phyloP scores from a whole-genome alignment of 1,139 yeast genomes.

The Geotrichum australiense region DNA sequence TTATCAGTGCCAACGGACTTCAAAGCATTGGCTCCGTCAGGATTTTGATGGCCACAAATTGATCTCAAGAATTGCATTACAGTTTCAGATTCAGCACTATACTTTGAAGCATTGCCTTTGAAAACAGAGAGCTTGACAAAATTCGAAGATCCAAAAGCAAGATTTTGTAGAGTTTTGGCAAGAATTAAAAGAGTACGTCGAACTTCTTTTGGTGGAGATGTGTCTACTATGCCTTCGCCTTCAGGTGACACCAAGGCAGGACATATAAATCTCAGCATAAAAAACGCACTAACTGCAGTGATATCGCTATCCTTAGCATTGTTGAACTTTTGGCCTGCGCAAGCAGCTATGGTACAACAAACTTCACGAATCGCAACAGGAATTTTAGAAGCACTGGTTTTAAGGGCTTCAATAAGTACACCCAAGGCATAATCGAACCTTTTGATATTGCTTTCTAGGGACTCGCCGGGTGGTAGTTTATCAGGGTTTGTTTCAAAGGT shows the following conservation, averaged over 20 bases:
- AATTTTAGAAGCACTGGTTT: constrained; percentile 44
- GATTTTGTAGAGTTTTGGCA: constrained; percentile 72
- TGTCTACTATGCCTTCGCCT: constrained; percentile 37
- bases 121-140: constrained; percentile 54
- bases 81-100: constrained; percentile 6
- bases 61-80: constrained; percentile 13
- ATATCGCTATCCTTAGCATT: constrained; percentile 42
- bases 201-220: constrained; percentile 36
- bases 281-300: constrained; percentile 75
- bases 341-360: constrained; percentile 52
- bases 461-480: constrained; percentile 39
- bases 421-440: constrained; percentile 51
- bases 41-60: constrained; percentile 21
- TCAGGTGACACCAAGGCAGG: constrained; percentile 87
- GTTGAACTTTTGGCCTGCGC: constrained; percentile 54
- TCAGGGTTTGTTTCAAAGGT: constrained; percentile 49
- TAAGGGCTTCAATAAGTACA: constrained; percentile 50
- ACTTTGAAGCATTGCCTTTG: constrained; percentile 14
- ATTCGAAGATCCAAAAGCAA: constrained; percentile 68
- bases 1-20: no score
- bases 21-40: constrained; percentile 6
- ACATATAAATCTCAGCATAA: constrained; percentile 71
- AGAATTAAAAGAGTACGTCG: constrained; percentile 64
- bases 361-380: constrained; percentile 61
- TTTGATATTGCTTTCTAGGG: constrained; percentile 40